Evolutionary conservation across 2,329 filamentous ascomycete species (phyloP).

Genomic region (Cercospora sesami): DNA sequence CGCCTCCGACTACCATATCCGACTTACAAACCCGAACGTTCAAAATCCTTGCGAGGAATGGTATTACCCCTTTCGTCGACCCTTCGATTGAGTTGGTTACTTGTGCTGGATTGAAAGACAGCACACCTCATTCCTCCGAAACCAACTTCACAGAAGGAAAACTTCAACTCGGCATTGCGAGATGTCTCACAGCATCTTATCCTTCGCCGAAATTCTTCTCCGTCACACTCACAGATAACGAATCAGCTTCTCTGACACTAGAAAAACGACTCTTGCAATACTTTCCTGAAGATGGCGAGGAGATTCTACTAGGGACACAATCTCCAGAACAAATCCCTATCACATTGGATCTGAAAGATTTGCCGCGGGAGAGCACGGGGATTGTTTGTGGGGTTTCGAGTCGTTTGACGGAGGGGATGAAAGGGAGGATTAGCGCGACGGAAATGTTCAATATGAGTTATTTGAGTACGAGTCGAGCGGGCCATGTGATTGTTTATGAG

Average conservation of each 20-base stretch:
- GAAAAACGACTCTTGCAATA: slow-evolving; percentile 66
- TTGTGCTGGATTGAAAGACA: slow-evolving; percentile 67
- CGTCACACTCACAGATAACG: slow-evolving; percentile 69
- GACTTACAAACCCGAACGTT: slow-evolving; percentile 86
- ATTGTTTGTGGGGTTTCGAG: slow-evolving; percentile 95
- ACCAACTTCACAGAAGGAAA: slow-evolving; percentile 43
- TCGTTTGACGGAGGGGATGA: slow-evolving; percentile 71
- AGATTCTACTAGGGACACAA: slow-evolving; percentile 74
- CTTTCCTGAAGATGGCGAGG: slow-evolving; percentile 47
- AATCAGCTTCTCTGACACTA: slow-evolving; percentile 71
- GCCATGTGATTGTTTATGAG: slow-evolving; percentile 80
- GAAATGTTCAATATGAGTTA: slow-evolving; percentile 77
- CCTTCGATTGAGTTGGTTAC: slow-evolving; percentile 71
- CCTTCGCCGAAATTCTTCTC: slow-evolving; percentile 68
- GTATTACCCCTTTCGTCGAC: slow-evolving; percentile 72
- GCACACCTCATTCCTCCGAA: slow-evolving; percentile 32
- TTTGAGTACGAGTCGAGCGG: slow-evolving; percentile 81
- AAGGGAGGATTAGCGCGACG: slow-evolving; percentile 40
- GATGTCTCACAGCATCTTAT: slow-evolving; percentile 47
- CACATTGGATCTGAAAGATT: slow-evolving; percentile 75
- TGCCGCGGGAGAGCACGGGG: slow-evolving; percentile 85
- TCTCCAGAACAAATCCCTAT: slow-evolving; percentile 74
- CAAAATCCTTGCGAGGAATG: slow-evolving; percentile 72
- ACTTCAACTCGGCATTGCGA: slow-evolving; percentile 51
- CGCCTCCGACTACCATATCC: slow-evolving; percentile 72